Percentiles rank a stretch among this genome's conserved stretches.
Conservation (phyloP, 192 early-diverging fungal species). For the Rhizophlyctis rosea region DNA sequence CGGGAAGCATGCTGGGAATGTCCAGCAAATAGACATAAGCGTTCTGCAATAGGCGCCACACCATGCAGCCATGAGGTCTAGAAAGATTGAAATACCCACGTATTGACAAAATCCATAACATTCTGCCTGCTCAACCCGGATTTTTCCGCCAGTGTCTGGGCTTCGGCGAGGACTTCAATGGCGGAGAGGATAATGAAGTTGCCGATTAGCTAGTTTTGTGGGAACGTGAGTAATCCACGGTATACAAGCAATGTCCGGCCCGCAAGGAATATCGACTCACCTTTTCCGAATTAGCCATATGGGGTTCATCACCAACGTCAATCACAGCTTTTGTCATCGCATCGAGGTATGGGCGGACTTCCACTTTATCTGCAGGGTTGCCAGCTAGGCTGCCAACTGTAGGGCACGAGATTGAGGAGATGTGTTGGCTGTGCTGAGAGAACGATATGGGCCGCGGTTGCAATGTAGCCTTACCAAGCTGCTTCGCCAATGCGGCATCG, state of each 20-base stretch:
- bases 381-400: constrained; percentile 14
- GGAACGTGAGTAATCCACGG: too few species aligned
- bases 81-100: background rate
- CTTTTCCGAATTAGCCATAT: constrained; percentile 6
- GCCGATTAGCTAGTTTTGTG: constrained; percentile 14
- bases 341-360: constrained; percentile 19
- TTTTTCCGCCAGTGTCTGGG: constrained; percentile 35
- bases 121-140: constrained; percentile 21
- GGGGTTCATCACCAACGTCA: constrained; percentile 14
- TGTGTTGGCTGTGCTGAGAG: too few species aligned
- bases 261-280: background rate
- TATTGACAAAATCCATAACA: constrained; percentile 27
- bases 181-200: constrained; percentile 28
- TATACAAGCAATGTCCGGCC: too few species aligned
- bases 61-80: too few species aligned
- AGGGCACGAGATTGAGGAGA: too few species aligned
- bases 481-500: constrained; percentile 28
- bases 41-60: too few species aligned
- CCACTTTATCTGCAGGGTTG: background rate
- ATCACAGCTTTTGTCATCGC: constrained; percentile 17
- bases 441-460: too few species aligned
- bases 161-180: constrained; percentile 34
- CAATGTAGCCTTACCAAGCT: constrained; percentile 14
- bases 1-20: constrained; percentile 18
- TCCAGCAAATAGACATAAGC: background rate